Conservation (phyloP, 805 yeast genomes). For the Myxozyma monticola region DNA sequence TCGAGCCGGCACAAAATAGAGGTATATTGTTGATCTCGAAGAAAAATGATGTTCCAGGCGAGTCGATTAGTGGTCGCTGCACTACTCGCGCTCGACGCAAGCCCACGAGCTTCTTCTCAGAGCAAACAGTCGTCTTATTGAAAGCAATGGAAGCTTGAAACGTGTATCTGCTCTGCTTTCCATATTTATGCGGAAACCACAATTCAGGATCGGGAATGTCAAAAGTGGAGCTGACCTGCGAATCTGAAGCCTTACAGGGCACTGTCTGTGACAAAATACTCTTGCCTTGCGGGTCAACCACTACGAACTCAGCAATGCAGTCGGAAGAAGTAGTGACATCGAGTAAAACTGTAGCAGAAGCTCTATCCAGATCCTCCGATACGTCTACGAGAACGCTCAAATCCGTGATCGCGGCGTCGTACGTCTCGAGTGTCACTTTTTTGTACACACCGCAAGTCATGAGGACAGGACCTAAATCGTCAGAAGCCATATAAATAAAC, state of each 20-base stretch:
- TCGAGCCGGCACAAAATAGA: conserved; percentile 45
- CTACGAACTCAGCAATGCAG: conserved; percentile 11
- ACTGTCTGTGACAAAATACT: background rate
- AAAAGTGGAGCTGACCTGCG: conserved; percentile 16
- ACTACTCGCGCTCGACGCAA: conserved; percentile 47
- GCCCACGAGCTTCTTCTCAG: conserved; percentile 41
- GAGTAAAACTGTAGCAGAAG: background rate
- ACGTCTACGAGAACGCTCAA: conserved; percentile 27
- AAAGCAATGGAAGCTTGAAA: conserved; percentile 15
- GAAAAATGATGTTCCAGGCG: conserved; percentile 46
- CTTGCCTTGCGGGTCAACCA: conserved; percentile 21
- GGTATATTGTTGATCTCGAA: conserved; percentile 46
- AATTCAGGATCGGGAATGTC: conserved; percentile 37
- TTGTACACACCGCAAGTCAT: conserved; percentile 50
- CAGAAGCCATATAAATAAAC: conserved; percentile 27
- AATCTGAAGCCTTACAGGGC: background rate
- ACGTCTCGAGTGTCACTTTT: conserved; percentile 40
- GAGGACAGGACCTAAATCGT: conserved; percentile 36
- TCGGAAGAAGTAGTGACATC: background rate
- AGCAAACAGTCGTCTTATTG: background rate
- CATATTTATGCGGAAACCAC: conserved; percentile 48
- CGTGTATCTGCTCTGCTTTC: conserved; percentile 42
- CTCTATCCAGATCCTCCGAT: conserved; percentile 11
- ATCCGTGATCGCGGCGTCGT: conserved; percentile 30
- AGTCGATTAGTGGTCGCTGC: conserved; percentile 39